Evolutionary conservation across 345 rosid genomes (phyloP).

Genomic region (Salix exigua): DNA sequence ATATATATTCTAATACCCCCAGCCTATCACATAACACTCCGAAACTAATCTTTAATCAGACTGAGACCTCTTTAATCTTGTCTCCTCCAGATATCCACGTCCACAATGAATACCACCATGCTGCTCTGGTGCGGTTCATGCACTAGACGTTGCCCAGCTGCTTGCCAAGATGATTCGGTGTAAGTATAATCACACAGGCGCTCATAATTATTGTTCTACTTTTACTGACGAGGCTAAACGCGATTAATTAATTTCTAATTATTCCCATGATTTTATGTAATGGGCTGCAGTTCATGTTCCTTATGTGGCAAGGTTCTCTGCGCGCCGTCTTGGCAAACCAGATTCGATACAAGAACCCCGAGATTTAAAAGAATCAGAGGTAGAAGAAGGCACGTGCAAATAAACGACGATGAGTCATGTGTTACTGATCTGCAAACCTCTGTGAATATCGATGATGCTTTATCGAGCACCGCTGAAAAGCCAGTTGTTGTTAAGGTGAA

Average conservation of each 20-base stretch:
- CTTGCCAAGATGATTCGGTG: not conserved
- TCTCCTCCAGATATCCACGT: not conserved
- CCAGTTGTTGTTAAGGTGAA: not conserved
- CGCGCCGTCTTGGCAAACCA: not conserved
- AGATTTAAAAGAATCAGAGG: not conserved
- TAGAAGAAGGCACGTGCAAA: not conserved
- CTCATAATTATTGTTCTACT: not conserved
- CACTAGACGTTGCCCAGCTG: not conserved
- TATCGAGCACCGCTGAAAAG: not conserved
- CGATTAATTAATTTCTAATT: not conserved
- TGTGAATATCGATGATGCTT: not conserved
- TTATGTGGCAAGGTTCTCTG: not conserved
- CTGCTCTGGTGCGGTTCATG: constrained; percentile 1
- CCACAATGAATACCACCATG: not conserved
- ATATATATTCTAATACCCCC: not conserved
- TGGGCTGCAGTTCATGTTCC: not conserved
- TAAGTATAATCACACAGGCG: not conserved
- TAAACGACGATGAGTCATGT: not conserved
- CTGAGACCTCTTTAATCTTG: not conserved
- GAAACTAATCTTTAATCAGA: not conserved
- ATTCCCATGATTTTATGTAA: not conserved
- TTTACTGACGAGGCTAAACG: too few relatives aligned
- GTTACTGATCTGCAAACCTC: not conserved
- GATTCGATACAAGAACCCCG: not conserved
- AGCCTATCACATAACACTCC: not conserved